Evolutionary conservation across 2,329 filamentous ascomycete species (phyloP).

Genomic region (Cercospora zeina): DNA sequence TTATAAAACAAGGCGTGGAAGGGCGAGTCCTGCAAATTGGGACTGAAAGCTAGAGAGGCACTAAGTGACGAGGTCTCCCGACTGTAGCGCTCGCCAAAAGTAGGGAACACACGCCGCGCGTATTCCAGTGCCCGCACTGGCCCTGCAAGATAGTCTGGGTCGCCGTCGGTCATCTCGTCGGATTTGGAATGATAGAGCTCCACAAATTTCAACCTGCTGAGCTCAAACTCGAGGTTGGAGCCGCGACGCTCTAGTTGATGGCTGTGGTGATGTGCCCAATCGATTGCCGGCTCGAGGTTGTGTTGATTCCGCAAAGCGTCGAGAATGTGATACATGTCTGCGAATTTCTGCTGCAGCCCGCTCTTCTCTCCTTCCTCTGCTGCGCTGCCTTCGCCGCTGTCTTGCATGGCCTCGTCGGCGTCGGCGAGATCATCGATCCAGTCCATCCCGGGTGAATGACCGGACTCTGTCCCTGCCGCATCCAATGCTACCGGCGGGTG

Average conservation of each 20-base stretch:
- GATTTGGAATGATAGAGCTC: slow-evolving; percentile 68
- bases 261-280: slow-evolving; percentile 76
- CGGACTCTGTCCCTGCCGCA: slow-evolving; percentile 15
- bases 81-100: slow-evolving; percentile 73
- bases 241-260: slow-evolving; percentile 72
- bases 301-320: slow-evolving; percentile 68
- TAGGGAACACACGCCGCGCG: slow-evolving; percentile 69
- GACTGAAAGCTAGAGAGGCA: slow-evolving; percentile 74
- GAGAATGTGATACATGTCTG: slow-evolving; percentile 87
- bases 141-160: slow-evolving; percentile 52
- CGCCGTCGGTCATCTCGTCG: slow-evolving; percentile 48
- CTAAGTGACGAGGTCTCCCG: slow-evolving; percentile 78
- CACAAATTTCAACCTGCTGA: slow-evolving; percentile 85
- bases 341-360: slow-evolving; percentile 75
- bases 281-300: slow-evolving; percentile 79
- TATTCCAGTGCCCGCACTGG: slow-evolving; percentile 70
- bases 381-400: slow-evolving; percentile 24
- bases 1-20: slow-evolving; percentile 79
- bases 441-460: slow-evolving; percentile 22
- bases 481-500: slow-evolving; percentile 5
- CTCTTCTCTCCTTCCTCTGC: slow-evolving; percentile 25
- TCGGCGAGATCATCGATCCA: slow-evolving; percentile 32
- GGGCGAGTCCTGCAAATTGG: slow-evolving; percentile 73
- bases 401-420: slow-evolving; percentile 27
- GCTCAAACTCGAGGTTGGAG: slow-evolving; percentile 92